Conservation (phyloP, 1,284 basidiomycete species). For the Peniophora sp. region DNA sequence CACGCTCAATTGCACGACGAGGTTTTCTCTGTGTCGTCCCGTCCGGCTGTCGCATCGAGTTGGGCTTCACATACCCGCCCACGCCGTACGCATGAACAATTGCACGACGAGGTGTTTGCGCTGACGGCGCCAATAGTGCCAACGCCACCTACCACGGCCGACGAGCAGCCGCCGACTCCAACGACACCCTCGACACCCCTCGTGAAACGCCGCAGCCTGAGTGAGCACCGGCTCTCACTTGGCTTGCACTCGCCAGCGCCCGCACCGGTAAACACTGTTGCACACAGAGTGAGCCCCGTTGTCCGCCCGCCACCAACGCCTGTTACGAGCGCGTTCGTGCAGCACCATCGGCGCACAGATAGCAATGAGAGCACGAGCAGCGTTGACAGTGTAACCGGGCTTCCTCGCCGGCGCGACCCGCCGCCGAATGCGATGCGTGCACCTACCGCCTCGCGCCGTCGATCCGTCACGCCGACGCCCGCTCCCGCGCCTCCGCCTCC, state of each 20-base stretch:
- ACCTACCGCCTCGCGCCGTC: background rate
- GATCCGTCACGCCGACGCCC: background rate
- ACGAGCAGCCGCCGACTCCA: conserved; percentile 2
- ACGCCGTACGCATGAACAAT: conserved; percentile 9
- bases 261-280: background rate
- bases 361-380: background rate
- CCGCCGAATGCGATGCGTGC: background rate
- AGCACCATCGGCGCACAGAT: background rate
- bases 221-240: background rate
- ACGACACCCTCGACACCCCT: no score
- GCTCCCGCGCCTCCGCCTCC: conserved; percentile 1
- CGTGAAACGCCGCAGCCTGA: background rate
- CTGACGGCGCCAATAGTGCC: background rate
- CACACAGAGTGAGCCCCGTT: background rate
- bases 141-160: background rate
- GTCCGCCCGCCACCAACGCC: no score
- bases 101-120: conserved; percentile 12
- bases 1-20: conserved; percentile 11
- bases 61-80: background rate
- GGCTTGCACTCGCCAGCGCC: background rate
- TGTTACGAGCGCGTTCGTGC: no score
- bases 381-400: background rate
- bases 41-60: no score
- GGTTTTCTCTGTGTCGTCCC: conserved; percentile 7
- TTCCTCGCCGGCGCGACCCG: background rate